These are phyloP conservation scores for Spathaspora passalidarum DNA, from an alignment of 805 yeast genomes.

Conservation along the genomic window DNA sequence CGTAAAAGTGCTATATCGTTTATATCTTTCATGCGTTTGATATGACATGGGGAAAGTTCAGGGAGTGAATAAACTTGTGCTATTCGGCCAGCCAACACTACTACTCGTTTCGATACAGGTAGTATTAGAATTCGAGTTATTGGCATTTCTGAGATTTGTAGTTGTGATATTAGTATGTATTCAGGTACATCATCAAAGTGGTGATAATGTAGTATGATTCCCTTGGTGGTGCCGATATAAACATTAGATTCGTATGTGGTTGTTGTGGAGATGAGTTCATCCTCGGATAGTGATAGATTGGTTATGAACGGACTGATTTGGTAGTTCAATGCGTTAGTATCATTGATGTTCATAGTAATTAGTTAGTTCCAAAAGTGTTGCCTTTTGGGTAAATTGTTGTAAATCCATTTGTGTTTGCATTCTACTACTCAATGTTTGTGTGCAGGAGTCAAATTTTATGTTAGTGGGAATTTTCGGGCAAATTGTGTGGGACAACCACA, in stretches of 20 bases:
- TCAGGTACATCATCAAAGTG: slow-evolving; percentile 38
- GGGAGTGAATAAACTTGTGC: slow-evolving; percentile 30
- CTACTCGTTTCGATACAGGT: slow-evolving; percentile 19
- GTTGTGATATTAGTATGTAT: slow-evolving; percentile 26
- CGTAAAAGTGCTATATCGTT: slow-evolving; percentile 27
- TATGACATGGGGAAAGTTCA: slow-evolving; percentile 34
- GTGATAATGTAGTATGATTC: slow-evolving; percentile 37
- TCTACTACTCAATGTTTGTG: too few species aligned
- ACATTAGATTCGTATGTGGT: slow-evolving; percentile 25
- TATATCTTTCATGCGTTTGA: slow-evolving; percentile 35
- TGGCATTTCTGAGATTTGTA: slow-evolving; percentile 13
- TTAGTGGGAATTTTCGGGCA: too few species aligned
- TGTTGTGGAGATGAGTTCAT: slow-evolving; percentile 14
- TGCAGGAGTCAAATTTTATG: too few species aligned
- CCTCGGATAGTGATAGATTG: slow-evolving; percentile 1
- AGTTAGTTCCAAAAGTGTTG: too few species aligned
- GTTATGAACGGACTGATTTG: slow-evolving; percentile 4
- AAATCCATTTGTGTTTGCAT: not conserved
- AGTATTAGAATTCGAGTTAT: slow-evolving; percentile 25
- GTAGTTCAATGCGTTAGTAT: slow-evolving; percentile 1
- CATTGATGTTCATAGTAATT: not conserved
- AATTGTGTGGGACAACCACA: too few species aligned
- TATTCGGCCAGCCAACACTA: slow-evolving; percentile 25
- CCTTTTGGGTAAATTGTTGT: not conserved
- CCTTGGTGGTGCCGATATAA: slow-evolving; percentile 35